A percentile compares a stretch with the other conserved stretches of the same genome.
Conservation (phyloP, 257 asterid genomes). For the Nicotiana attenuata region DNA sequence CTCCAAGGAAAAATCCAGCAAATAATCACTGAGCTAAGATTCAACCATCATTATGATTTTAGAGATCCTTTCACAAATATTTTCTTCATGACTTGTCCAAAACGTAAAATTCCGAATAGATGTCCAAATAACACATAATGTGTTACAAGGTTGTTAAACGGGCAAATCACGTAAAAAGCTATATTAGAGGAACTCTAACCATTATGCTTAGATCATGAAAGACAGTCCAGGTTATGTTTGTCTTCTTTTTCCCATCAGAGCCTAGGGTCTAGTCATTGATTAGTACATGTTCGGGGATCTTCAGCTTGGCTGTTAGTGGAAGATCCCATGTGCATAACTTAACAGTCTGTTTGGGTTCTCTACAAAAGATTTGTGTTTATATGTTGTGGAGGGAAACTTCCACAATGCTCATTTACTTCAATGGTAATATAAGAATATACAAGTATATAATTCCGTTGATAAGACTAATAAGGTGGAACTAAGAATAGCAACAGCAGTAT, state of each 20-base stretch:
- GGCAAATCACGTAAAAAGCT: background rate
- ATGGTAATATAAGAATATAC: background rate
- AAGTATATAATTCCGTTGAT: background rate
- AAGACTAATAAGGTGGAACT: background rate
- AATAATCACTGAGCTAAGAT: background rate
- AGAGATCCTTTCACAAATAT: background rate
- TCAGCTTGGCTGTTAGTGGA: background rate
- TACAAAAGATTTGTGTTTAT: background rate
- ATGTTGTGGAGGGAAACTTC: background rate
- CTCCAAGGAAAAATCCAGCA: background rate
- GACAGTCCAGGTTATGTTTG: background rate
- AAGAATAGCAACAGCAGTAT: background rate
- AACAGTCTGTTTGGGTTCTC: background rate
- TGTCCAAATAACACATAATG: background rate
- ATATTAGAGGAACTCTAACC: background rate
- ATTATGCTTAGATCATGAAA: background rate
- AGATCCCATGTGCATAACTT: background rate
- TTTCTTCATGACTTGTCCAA: background rate
- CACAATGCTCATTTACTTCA: background rate
- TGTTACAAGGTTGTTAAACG: background rate
- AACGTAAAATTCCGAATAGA: background rate
- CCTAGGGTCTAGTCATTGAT: background rate
- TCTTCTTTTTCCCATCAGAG: background rate
- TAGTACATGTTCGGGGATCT: background rate
- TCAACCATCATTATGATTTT: background rate